Evolutionary conservation across 2,329 filamentous ascomycete species (phyloP), one percentile per base, ranked within the genome.

Genomic region (Pyricularia grisea): DNA sequence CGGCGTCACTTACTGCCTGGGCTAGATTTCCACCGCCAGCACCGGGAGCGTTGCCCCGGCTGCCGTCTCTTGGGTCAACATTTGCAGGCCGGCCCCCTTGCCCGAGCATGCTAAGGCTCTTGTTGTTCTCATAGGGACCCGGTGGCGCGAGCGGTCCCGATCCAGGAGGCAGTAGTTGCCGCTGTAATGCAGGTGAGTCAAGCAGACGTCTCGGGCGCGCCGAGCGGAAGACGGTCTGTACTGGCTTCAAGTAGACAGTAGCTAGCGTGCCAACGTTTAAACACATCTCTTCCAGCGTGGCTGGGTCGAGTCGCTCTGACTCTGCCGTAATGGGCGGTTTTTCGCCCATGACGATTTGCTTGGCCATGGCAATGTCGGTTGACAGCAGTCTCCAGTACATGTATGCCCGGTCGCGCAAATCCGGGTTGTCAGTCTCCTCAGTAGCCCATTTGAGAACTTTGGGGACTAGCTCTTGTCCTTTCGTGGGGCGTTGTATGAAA

Each of bases 371-470:
- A 73, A 97, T 94, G 77, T 97, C 94, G 0, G 93, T 96, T 1
- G 93, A 97, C 1, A 99, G 85, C 17, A 99, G 85, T 4, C 95
- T 92, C 95, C 95, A 99, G 83, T 99, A 99, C 94, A 99, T 98
- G 82, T 97, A 99, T 0, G 95, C 95, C 74, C 95, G 86, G 78
- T 99, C 95, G 72, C 95, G 90, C 31, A 99, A 87, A 79, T 99
- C 95, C 0, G 95, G 95, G 78, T 99, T 97, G 77, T 99, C 95
- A n/a, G 94, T 98, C 78, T 98, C 95, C 78, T 98, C 95, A 0
- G 95, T 99, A 4, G 95, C 96, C 94, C 95, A 98, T 79, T 98
- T 98, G 67, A 99, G 83, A 2, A 98, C 94, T 75, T 93, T 93
- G 0, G 94, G 95, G 0, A 99, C 94, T 7, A 99, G 84, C 68